These are phyloP conservation scores for Scenedesmus sp. DNA, from an alignment of 163 green algal genomes.

Conservation along the genomic window DNA sequence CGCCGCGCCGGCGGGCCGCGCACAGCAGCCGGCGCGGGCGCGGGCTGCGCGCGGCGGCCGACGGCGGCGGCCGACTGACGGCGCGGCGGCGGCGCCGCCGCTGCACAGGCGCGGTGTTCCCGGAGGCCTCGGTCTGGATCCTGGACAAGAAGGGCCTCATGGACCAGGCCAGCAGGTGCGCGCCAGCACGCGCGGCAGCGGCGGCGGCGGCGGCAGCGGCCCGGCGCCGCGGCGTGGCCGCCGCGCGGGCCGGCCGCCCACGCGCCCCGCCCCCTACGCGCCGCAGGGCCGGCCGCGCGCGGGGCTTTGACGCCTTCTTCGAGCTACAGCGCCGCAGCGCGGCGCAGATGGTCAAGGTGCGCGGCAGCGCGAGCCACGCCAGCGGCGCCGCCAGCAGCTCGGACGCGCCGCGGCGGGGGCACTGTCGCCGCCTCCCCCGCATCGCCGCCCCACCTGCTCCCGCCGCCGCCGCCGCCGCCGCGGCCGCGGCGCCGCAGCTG, in stretches of 20 bases:
- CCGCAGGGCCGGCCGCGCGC: constrained; percentile 36
- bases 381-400: neutral
- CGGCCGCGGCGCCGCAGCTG: constrained; percentile 52
- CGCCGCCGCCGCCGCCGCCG: neutral
- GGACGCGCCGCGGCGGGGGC: neutral
- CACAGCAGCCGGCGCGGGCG: no score
- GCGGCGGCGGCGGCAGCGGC: neutral
- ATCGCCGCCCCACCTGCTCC: neutral
- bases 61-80: no score
- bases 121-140: constrained; percentile 79
- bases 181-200: neutral
- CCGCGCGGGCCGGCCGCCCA: no score
- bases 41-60: no score
- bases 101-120: constrained; percentile 48
- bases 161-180: constrained; percentile 49
- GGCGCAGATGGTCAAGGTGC: constrained; percentile 49
- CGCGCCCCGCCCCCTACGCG: no score
- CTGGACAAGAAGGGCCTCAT: constrained; percentile 79
- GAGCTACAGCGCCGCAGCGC: constrained; percentile 60
- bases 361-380: neutral
- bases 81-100: neutral
- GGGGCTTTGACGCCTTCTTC: constrained; percentile 62
- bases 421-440: no score
- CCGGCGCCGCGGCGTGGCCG: no score
- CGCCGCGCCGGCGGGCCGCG: neutral